Base-by-base conservation (phyloP, 164 flowering plant species). In the Annona cherimola region DNA sequence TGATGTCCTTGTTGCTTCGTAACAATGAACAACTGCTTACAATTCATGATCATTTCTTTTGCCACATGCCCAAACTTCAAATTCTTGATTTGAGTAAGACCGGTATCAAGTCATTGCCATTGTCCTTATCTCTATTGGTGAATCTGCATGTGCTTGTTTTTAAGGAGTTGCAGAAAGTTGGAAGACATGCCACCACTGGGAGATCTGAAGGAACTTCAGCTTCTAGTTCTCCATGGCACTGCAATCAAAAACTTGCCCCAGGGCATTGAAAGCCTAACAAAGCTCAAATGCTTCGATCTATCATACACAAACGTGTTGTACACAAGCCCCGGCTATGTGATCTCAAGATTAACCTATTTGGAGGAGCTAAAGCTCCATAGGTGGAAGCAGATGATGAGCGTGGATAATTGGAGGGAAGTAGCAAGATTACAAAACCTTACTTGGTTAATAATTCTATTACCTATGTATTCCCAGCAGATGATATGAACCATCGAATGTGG, bases 171-270 rank as follows among this genome's bases (percentile, higher is more conserved):
- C 50, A 5, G 4, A 42, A 14, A n/a, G 3, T 41, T 66, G 45
- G 26, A 12, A 18, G 46, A 66, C 46, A 6, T 66, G 68, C 68
- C 68, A n/a, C n/a, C n/a, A n/a, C n/a, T n/a, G n/a, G n/a, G n/a
- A n/a, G n/a, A n/a, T n/a, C n/a, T n/a, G n/a, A n/a, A n/a, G n/a
- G n/a, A n/a, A n/a, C n/a, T n/a, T n/a, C n/a, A n/a, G n/a, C n/a
- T n/a, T n/a, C n/a, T n/a, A n/a, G n/a, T n/a, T n/a, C n/a, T n/a
- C n/a, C n/a, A n/a, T n/a, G n/a, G n/a, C n/a, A n/a, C n/a, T n/a
- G n/a, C n/a, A n/a, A n/a, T n/a, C n/a, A n/a, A n/a, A n/a, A n/a
- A n/a, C n/a, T n/a, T n/a, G n/a, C n/a, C n/a, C n/a, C n/a, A n/a
- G n/a, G n/a, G n/a, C n/a, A n/a, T n/a, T n/a, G n/a, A n/a, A n/a